Percentiles rank a stretch among this genome's conserved stretches.
Conservation (phyloP, 805 yeast species). For the Candida broadrunensis region DNA sequence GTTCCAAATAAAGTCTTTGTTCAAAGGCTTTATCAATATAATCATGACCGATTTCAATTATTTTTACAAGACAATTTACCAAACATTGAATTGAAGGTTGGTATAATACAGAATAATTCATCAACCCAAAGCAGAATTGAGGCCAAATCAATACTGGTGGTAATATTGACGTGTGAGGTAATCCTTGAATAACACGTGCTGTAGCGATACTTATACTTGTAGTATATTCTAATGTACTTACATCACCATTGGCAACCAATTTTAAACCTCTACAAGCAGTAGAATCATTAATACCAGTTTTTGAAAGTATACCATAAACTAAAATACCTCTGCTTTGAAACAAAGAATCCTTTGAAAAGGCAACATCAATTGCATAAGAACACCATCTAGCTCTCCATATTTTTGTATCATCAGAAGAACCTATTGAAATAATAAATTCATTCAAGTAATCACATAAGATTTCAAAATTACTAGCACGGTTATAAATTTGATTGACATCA, state of each 20-base stretch:
- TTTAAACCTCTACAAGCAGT: conserved; percentile 31
- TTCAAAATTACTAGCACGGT: conserved; percentile 49
- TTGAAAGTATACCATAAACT: conserved; percentile 66
- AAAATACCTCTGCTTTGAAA: conserved; percentile 67
- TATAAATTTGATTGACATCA: conserved; percentile 34
- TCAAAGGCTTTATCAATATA: conserved; percentile 26
- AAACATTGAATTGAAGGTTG: conserved; percentile 32
- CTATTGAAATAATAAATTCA: conserved; percentile 48
- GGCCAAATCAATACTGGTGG: conserved; percentile 53
- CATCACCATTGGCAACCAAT: conserved; percentile 19
- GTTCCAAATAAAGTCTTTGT: conserved; percentile 37
- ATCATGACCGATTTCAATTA: conserved; percentile 16
- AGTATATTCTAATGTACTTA: conserved; percentile 23
- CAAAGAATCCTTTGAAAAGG: conserved; percentile 53
- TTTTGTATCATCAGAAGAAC: conserved; percentile 43
- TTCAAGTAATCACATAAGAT: conserved; percentile 55
- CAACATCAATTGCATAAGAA: conserved; percentile 60
- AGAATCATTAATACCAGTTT: conserved; percentile 59
- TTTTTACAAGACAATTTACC: conserved; percentile 22
- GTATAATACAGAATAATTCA: conserved; percentile 26
- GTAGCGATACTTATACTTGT: conserved; percentile 44
- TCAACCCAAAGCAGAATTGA: conserved; percentile 25
- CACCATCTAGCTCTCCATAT: conserved; percentile 68
- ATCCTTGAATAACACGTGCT: conserved; percentile 47
- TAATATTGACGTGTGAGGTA: conserved; percentile 43